phyloP scores from a whole-genome alignment of 306 rosid species.

The Neltuma alba region DNA sequence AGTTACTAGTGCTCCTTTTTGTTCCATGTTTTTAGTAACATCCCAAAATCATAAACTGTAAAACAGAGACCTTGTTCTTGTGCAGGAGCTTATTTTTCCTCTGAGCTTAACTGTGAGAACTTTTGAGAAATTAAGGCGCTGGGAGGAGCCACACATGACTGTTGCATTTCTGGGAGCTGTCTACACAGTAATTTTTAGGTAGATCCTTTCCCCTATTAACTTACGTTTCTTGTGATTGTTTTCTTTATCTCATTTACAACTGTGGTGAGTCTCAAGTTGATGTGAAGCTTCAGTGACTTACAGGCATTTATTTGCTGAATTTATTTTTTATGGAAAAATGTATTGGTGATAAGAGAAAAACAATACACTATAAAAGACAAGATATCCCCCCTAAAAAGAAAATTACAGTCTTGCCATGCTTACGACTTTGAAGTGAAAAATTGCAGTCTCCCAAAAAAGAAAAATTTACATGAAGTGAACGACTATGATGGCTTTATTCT shows the following conservation, averaged over 20 bases:
- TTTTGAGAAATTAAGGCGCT: conserved; percentile 77
- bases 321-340: not conserved
- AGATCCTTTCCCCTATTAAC: conserved; percentile 20
- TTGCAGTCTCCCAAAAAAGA: not conserved
- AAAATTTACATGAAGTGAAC: not conserved
- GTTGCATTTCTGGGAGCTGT: conserved; percentile 69
- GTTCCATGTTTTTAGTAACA: conserved; percentile 18
- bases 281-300: conserved; percentile 22
- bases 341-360: not conserved
- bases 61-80: conserved; percentile 28
- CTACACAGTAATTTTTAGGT: conserved; percentile 82
- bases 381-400: not conserved
- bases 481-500: not conserved
- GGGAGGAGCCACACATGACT: conserved; percentile 94
- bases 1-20: conserved; percentile 7
- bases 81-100: conserved; percentile 90
- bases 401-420: not conserved
- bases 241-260: conserved; percentile 11
- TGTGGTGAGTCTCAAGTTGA: conserved; percentile 6
- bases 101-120: conserved; percentile 53
- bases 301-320: not conserved
- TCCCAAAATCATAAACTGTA: conserved; percentile 8
- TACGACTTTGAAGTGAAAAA: not conserved
- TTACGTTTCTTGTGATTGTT: conserved; percentile 8
- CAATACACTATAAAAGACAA: not conserved